A percentile compares a stretch with the other conserved stretches of the same genome.
These are phyloP conservation scores for Pseudonitzschia pungens DNA, from an alignment of 108 stramenopile genomes.

Conservation along the genomic window DNA sequence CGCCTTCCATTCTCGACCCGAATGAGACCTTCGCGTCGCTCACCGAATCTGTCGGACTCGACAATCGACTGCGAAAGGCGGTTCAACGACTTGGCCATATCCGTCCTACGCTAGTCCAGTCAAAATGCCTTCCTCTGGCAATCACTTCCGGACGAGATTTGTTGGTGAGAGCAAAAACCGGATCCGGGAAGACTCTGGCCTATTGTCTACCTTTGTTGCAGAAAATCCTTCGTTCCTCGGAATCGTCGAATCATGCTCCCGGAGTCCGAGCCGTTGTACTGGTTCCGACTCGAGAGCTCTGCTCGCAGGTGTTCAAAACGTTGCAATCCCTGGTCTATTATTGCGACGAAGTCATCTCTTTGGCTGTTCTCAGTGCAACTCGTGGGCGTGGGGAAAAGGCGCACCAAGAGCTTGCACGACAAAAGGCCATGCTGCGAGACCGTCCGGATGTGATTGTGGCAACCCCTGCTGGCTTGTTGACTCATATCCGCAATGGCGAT, in stretches of 20 bases:
- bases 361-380: slow-evolving; percentile 66
- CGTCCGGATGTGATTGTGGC: slow-evolving; percentile 76
- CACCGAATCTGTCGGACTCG: slow-evolving; percentile 71
- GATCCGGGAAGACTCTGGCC: slow-evolving; percentile 96
- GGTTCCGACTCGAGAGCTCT: slow-evolving; percentile 96
- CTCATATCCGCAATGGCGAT: slow-evolving; percentile 64
- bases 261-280: slow-evolving; percentile 86
- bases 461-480: slow-evolving; percentile 73
- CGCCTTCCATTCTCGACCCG: slow-evolving; percentile 58
- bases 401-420: slow-evolving; percentile 51
- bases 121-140: slow-evolving; percentile 82
- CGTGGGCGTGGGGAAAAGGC: slow-evolving; percentile 43
- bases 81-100: slow-evolving; percentile 71
- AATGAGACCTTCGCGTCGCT: slow-evolving; percentile 73
- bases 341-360: slow-evolving; percentile 80
- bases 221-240: slow-evolving; percentile 70
- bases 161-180: slow-evolving; percentile 92
- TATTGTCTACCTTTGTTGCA: slow-evolving; percentile 93
- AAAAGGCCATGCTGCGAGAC: slow-evolving; percentile 80
- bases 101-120: slow-evolving; percentile 83
- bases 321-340: slow-evolving; percentile 87
- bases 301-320: slow-evolving; percentile 80
- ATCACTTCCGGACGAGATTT: slow-evolving; percentile 88
- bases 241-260: slow-evolving; percentile 6
- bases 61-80: slow-evolving; percentile 77